Conservation (phyloP, 495 filamentous ascomycete species). For the Penicillium samsonianum region DNA sequence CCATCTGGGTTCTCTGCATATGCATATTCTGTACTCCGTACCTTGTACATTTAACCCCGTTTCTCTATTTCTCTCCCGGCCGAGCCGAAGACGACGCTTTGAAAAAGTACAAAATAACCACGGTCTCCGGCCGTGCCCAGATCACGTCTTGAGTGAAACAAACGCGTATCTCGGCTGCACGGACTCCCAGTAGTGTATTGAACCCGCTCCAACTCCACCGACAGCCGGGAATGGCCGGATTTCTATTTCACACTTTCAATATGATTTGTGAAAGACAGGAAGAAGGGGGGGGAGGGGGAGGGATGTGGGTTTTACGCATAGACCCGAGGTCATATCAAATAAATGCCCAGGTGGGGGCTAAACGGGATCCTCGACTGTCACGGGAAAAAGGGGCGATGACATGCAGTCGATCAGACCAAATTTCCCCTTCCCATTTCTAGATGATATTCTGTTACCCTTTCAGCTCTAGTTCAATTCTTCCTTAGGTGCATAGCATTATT, state of each 20-base stretch:
- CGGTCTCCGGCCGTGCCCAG: conserved; percentile 9
- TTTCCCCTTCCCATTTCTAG: conserved; percentile 15
- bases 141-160: conserved; percentile 35
- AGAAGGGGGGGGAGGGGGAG: too few relatives aligned
- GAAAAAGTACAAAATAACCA: neutral
- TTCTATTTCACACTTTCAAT: conserved; percentile 1
- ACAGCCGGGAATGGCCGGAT: conserved; percentile 12
- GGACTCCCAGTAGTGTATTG: conserved; percentile 20
- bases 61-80: neutral
- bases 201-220: conserved; percentile 15
- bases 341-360: conserved; percentile 7
- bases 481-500: neutral
- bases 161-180: conserved; percentile 50
- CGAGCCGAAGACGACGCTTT: neutral
- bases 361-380: conserved; percentile 16
- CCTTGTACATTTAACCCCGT: neutral
- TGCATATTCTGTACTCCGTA: conserved; percentile 1
- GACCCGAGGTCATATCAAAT: conserved; percentile 8
- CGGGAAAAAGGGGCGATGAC: conserved; percentile 25
- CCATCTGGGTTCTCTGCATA: conserved; percentile 8
- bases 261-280: neutral
- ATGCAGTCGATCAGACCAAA: conserved; percentile 32
- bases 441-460: neutral
- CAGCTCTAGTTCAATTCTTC: neutral
- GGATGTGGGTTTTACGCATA: conserved; percentile 7